Evolutionary conservation across 2,329 filamentous ascomycete species (phyloP).

Genomic region (Talaromyces verruculosus): DNA sequence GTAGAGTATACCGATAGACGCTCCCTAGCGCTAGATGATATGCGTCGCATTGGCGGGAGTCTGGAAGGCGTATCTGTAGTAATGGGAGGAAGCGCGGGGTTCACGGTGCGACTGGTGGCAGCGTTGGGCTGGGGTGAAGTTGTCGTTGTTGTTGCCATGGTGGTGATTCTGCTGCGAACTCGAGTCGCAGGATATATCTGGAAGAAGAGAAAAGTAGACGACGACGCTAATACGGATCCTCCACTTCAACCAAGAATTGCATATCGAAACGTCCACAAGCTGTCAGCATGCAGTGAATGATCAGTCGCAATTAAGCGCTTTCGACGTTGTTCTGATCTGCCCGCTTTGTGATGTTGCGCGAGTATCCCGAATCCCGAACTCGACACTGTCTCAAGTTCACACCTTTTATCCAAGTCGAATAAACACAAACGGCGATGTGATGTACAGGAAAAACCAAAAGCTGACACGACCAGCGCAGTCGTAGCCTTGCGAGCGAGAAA

Average conservation of each 20-base stretch:
- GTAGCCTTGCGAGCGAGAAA: constrained; percentile 13
- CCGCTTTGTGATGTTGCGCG: not conserved
- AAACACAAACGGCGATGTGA: not conserved
- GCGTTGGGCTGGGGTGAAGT: constrained; percentile 17
- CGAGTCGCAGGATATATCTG: not conserved
- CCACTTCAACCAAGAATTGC: constrained; percentile 16
- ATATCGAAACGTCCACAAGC: constrained; percentile 11
- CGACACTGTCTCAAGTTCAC: not conserved
- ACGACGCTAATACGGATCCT: constrained; percentile 8
- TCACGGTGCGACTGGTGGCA: not conserved
- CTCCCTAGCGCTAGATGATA: constrained; percentile 77
- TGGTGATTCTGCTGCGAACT: not conserved
- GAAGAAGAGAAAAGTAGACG: not conserved
- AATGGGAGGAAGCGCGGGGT: constrained; percentile 9
- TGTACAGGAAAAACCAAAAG: constrained; percentile 2
- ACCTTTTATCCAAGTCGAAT: not conserved
- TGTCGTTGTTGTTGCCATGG: constrained; percentile 17
- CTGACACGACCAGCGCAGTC: constrained; percentile 19
- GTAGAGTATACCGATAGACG: constrained; percentile 81
- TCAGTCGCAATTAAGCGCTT: constrained; percentile 10
- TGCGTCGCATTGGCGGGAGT: constrained; percentile 62
- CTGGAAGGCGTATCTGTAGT: constrained; percentile 48
- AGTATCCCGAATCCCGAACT: not conserved
- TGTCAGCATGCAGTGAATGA: not conserved
- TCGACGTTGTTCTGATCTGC: not conserved